These are phyloP conservation scores for Rhodotorula kratochvilovae DNA, from an alignment of 768 basidiomycete genomes.

Conservation along the genomic window DNA sequence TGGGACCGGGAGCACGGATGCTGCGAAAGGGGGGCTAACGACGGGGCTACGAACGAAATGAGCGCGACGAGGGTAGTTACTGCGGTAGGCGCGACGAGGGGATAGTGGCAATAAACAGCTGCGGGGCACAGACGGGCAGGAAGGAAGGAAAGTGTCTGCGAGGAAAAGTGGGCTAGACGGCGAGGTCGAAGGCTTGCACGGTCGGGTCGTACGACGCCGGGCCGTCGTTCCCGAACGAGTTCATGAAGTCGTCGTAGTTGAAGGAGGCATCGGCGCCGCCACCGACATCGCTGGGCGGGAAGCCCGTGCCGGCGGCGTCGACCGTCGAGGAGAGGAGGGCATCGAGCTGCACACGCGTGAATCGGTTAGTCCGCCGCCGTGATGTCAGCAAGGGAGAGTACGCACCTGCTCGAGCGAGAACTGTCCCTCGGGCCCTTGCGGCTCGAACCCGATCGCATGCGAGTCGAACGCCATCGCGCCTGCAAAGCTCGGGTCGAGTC, in stretches of 20 bases:
- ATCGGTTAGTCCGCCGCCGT: no score
- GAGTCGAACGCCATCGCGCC: not conserved
- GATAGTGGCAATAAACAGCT: not conserved
- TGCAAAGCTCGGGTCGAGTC: not conserved
- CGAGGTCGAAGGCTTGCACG: not conserved
- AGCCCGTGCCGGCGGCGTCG: not conserved
- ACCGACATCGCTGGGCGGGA: not conserved
- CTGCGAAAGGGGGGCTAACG: no score
- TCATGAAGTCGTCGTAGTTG: constrained; percentile 13
- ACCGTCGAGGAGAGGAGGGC: constrained; percentile 5
- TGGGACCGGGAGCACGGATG: no score
- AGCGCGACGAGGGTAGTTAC: no score
- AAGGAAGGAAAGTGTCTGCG: not conserved
- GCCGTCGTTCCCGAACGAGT: constrained; percentile 5
- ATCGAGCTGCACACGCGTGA: not conserved
- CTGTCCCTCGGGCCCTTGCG: not conserved
- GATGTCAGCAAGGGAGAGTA: no score
- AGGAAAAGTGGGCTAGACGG: not conserved
- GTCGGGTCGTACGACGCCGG: constrained; percentile 19
- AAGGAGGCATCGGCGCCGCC: constrained; percentile 2
- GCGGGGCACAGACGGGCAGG: not conserved
- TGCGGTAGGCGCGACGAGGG: no score
- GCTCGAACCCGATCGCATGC: not conserved
- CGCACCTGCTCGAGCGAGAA: constrained; percentile 11
- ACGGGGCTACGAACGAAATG: no score